Base-by-base conservation (phyloP, 2,329 filamentous ascomycete species). In the Camillea tinctor region DNA sequence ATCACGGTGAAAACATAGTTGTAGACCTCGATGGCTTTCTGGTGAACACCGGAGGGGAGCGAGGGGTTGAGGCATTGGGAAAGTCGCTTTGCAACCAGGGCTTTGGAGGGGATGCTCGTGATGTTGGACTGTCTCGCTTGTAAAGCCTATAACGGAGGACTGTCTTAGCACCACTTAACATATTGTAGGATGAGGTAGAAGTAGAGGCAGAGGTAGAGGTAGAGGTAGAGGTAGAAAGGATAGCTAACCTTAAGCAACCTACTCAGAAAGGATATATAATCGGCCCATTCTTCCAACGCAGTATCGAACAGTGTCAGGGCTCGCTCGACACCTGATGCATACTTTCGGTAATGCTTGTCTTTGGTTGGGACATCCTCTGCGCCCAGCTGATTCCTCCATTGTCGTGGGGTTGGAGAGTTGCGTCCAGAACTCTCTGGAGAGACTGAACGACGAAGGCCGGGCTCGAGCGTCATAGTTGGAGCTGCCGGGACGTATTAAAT, bases 201-300 rank as follows among this genome's bases (percentile, higher is more conserved):
- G 40, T 19, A 44, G 55, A n/a, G n/a, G n/a, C n/a, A n/a, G 26
- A 52, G 48, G 49, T 30, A 26, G 26, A 52, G 49, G 44, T 30
- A 24, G 19, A 23, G 54, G 40, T 19, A 44, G 26, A 52, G 49
- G 44, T 30, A 24, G 19, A 23, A 54, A 36, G 19, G 40, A 55
- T 19, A 44, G 55, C 74, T 68, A 74, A 93, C 92, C 86, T 97
- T 98, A 63, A 97, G 81, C 54, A 99, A 82, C 63, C 92, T 88
- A 73, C 91, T 96, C 58, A 99, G 80, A 74, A 98, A 99, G 19
- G 94, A 97, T 71, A 99, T 99, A 74, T 99, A 99, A 78, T 99
- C 95, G 54, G 96, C 95, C 95, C 95, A 99, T 86, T 99, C 95
- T 77, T 98, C 93, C 68, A 97, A 82, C 26, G 92, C 88, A 17